Evolutionary conservation across 768 basidiomycete species (phyloP), one percentile per base, ranked within the genome.

Genomic region (Gloeopeniophorella convolvens): DNA sequence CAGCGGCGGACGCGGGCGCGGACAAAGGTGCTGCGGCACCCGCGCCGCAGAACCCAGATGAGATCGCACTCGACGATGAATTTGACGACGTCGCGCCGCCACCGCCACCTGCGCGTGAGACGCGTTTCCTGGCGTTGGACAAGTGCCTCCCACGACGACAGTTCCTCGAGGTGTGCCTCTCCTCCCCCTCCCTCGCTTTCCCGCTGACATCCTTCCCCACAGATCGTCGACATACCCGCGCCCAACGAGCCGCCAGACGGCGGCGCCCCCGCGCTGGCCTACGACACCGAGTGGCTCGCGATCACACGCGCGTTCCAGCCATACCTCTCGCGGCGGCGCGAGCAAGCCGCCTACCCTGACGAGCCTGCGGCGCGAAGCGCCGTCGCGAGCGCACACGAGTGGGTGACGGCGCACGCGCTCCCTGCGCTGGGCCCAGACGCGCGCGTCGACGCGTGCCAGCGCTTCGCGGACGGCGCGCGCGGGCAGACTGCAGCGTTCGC

Each of bases 211-310:
- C 13, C 20, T 9, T 8, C 15, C 57, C 6, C 16, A n/a, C 39
- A 92, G 90, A 76, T 92, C 8, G 63, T 93, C 36, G 89, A 94
- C 45, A 64, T 89, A 20, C 69, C 72, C 4, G 58, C 60, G 36
- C 52, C 64, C 1, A 54, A 57, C 42, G 33, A 37, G 21, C 30
- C 51, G 12, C 48, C 54, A 4, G 10, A 15, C 9, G 48, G 33
- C 27, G 13, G 3, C 27, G 35, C 49, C 45, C 54, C 77, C 4
- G 55, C 51, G 0, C 60, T 97, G 16, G 74, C 76, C 12, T 96
- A 79, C 65, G 93, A 97, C 60, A 83, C 84, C 0, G 82, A 91
- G 63, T 99, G 96, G 96, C 80, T 98, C 40, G 93, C 92, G 0
- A 91, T 99, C 60, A 82, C 82, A 4, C 85, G 89, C 6, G 91